Evolutionary conservation across 2,329 filamentous ascomycete genomes (phyloP), one percentile per base, ranked within the genome.

Genomic region (Pyricularia pennisetigena): DNA sequence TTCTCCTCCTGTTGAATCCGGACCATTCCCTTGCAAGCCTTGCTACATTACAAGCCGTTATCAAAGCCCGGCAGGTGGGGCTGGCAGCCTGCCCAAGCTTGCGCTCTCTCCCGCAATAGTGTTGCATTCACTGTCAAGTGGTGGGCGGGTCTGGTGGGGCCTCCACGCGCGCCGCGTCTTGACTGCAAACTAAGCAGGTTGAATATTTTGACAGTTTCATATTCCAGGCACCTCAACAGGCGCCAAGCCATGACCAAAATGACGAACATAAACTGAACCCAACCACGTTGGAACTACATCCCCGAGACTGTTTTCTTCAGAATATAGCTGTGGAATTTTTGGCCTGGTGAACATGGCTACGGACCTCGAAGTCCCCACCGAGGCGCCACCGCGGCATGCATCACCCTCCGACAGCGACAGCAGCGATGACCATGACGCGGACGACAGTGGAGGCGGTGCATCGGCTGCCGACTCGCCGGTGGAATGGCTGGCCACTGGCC

Each of bases 401-500:
- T 75, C 77, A 66, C 75, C 72, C 49, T 79, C 75, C 66, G 73
- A 75, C 67, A 81, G 75, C 71, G 79, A 79, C 68, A 75, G 76
- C 72, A 79, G 76, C 68, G 74, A 72, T 68, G 77, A 74, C 67
- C 70, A 69, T 69, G 57, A 26, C 24, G 59, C 24, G 12, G 59
- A 62, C 10, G 59, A 62, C 59, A 28, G 28, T 10, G 20, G 10
- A 20, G 64, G 29, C 35, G 54, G 66, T 12, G 66, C 24, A 2
- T 63, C 66, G 10, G 23, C 30, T 23, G 14, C 59, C 8, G 63
- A 69, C 26, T 68, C 76, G 3, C 73, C 78, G 69, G 79, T 89
- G 67, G 87, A 92, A 81, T 90, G 89, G 83, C 85, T 94, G 54
- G 89, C 89, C 64, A 91, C 89, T 5, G 87, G 87, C 54, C 90